Conservation (phyloP, 768 basidiomycete species). For the Rhizopogon vinicolor region DNA sequence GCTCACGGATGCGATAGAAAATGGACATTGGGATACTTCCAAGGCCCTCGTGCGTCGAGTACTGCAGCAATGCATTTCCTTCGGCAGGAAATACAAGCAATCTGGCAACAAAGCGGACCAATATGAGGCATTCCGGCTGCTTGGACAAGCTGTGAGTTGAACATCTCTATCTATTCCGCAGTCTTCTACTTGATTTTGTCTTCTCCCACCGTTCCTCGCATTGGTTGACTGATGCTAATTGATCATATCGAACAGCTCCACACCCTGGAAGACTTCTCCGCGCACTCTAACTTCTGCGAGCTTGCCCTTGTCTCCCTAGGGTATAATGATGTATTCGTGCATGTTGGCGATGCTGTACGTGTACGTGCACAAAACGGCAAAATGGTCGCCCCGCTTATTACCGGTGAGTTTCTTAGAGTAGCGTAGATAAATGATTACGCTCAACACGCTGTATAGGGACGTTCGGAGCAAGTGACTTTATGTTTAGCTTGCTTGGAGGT, state of each 20-base stretch:
- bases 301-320: slow-evolving; percentile 73
- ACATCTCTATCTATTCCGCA: slow-evolving; percentile 14
- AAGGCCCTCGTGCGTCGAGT: slow-evolving; percentile 71
- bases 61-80: slow-evolving; percentile 73
- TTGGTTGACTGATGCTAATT: background rate
- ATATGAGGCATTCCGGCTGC: slow-evolving; percentile 76
- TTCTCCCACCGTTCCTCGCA: background rate
- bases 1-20: slow-evolving; percentile 34
- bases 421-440: background rate
- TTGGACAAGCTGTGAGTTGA: slow-evolving; percentile 60
- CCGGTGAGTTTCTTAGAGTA: slow-evolving; percentile 35
- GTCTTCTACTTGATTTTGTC: background rate
- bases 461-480: slow-evolving; percentile 77
- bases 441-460: slow-evolving; percentile 39
- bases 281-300: slow-evolving; percentile 91
- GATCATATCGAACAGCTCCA: slow-evolving; percentile 46
- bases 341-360: slow-evolving; percentile 79
- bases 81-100: slow-evolving; percentile 61
- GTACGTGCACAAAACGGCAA: slow-evolving; percentile 72
- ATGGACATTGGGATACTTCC: slow-evolving; percentile 85
- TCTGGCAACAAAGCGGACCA: slow-evolving; percentile 59
- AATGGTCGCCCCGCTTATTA: slow-evolving; percentile 77
- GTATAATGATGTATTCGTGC: slow-evolving; percentile 71
- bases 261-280: slow-evolving; percentile 82
- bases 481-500: slow-evolving; percentile 73